Conservation (phyloP, 2,329 filamentous ascomycete genomes). For the Xylariaceae sp. region DNA sequence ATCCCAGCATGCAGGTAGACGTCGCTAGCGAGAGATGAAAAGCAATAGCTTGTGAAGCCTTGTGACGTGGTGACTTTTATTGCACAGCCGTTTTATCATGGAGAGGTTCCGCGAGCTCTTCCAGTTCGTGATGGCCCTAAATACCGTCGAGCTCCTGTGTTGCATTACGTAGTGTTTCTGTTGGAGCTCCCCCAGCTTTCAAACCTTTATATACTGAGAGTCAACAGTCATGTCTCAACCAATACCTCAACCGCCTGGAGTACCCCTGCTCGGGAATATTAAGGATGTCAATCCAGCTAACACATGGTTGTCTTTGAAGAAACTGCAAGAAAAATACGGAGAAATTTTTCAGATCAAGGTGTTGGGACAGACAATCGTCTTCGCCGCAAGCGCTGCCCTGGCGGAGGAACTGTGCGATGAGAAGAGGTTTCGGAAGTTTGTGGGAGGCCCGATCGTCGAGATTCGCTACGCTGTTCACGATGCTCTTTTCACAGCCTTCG, state of each 20-base stretch:
- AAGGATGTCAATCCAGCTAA: constrained; percentile 46
- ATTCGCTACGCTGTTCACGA: constrained; percentile 48
- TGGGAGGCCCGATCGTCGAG: constrained; percentile 50
- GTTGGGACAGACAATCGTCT: constrained; percentile 37
- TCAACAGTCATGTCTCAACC: constrained; percentile 36
- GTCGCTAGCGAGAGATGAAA: constrained; percentile 12
- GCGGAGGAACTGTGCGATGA: constrained; percentile 47
- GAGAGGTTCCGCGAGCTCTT: constrained; percentile 4
- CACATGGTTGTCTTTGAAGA: constrained; percentile 46
- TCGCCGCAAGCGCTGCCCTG: constrained; percentile 38
- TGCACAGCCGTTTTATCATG: constrained; percentile 3
- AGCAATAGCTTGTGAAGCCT: constrained; percentile 9
- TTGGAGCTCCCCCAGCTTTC: background rate
- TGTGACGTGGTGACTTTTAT: constrained; percentile 10
- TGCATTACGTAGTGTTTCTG: background rate
- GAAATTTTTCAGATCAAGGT: constrained; percentile 43
- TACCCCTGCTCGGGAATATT: constrained; percentile 50
- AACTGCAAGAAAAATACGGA: constrained; percentile 45
- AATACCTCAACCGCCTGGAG: constrained; percentile 47
- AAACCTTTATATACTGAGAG: background rate
- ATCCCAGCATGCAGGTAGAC: constrained; percentile 3
- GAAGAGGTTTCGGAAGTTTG: constrained; percentile 51
- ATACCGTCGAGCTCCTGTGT: constrained; percentile 7
- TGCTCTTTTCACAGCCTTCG: constrained; percentile 49
- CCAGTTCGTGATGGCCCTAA: constrained; percentile 8